Percentiles rank a stretch among this genome's conserved stretches.
Evolutionary conservation across 1,139 yeast species (phyloP).

Genomic region (Blastobotrys apis): DNA sequence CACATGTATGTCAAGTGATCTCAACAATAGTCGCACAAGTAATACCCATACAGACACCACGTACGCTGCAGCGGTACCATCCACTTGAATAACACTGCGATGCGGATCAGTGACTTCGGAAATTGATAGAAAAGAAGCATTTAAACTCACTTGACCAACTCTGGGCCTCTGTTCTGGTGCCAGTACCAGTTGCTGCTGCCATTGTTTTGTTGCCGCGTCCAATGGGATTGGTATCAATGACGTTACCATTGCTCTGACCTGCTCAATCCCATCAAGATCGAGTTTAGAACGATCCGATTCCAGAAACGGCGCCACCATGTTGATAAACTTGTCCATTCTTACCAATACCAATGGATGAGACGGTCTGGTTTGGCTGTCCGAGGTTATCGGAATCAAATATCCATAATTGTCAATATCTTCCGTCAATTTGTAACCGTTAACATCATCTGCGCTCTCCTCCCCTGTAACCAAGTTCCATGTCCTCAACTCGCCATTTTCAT

Average conservation of each 20-base stretch:
- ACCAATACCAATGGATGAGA: slow-evolving; percentile 9
- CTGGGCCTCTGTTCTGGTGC: background rate
- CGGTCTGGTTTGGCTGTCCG: slow-evolving; percentile 8
- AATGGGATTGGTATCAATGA: slow-evolving; percentile 6
- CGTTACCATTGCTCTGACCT: slow-evolving; percentile 5
- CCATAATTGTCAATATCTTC: background rate
- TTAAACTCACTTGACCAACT: slow-evolving; percentile 10
- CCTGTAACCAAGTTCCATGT: slow-evolving; percentile 21
- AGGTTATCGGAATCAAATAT: slow-evolving; percentile 4
- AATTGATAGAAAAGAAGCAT: slow-evolving; percentile 7
- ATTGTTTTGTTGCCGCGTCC: slow-evolving; percentile 1
- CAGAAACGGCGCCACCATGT: background rate
- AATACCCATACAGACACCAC: slow-evolving; percentile 15
- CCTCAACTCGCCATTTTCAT: slow-evolving; percentile 19
- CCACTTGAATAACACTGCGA: background rate
- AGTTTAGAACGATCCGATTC: slow-evolving; percentile 5
- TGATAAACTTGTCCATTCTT: slow-evolving; percentile 8
- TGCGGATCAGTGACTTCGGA: slow-evolving; percentile 2
- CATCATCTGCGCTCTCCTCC: slow-evolving; percentile 14
- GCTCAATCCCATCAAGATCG: slow-evolving; percentile 3
- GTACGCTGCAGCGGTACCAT: slow-evolving; percentile 8
- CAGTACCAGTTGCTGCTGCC: slow-evolving; percentile 7
- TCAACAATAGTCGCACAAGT: slow-evolving; percentile 12
- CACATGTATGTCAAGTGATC: slow-evolving; percentile 4
- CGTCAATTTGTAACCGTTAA: background rate